Conservation (phyloP, 345 rosid genomes). For the Lepidium didymum region DNA sequence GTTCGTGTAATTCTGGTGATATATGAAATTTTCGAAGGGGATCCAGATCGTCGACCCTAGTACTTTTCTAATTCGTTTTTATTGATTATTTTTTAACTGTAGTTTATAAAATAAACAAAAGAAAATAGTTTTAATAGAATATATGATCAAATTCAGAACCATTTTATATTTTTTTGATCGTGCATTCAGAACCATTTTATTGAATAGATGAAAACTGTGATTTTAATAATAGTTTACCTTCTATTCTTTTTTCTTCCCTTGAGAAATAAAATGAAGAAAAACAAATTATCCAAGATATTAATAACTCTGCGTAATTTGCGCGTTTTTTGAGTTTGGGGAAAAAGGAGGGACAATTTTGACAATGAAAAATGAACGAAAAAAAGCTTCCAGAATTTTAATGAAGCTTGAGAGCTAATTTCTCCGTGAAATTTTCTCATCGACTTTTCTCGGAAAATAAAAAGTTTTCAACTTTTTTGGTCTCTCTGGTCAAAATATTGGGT, state of each 20-base stretch:
- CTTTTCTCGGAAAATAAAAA: conserved; percentile 11
- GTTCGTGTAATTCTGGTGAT: too few relatives aligned
- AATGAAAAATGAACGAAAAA: conserved; percentile 6
- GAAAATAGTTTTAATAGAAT: too few relatives aligned
- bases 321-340: background rate
- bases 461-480: conserved; percentile 18
- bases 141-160: too few relatives aligned
- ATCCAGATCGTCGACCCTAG: too few relatives aligned
- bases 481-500: conserved; percentile 25
- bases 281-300: conserved; percentile 15
- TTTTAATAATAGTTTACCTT: background rate
- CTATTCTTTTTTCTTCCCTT: background rate
- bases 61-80: too few relatives aligned
- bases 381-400: background rate
- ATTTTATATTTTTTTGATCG: too few relatives aligned
- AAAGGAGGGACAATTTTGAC: background rate
- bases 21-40: too few relatives aligned
- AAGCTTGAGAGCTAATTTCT: conserved; percentile 30
- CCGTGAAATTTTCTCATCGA: conserved; percentile 2
- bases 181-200: too few relatives aligned
- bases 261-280: background rate
- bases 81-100: too few relatives aligned
- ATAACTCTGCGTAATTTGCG: conserved; percentile 26
- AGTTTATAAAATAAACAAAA: too few relatives aligned
- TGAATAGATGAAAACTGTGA: too few relatives aligned